Evolutionary conservation across 441 rosid genomes (phyloP).

Genomic region (Adansonia rubrostipa): DNA sequence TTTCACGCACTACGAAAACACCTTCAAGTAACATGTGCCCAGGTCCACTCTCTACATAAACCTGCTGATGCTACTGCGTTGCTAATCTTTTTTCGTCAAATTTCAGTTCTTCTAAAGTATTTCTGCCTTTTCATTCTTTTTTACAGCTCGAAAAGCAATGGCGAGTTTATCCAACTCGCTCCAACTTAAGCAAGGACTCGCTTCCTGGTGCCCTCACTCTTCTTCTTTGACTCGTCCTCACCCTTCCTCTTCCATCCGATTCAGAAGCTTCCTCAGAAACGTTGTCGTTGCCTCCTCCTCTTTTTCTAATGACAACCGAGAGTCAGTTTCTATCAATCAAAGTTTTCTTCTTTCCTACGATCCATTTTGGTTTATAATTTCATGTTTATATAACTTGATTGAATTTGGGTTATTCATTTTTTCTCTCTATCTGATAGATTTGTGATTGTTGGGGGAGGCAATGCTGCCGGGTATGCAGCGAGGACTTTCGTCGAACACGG

Average conservation of each 20-base stretch:
- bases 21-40: slow-evolving; percentile 42
- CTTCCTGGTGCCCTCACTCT: slow-evolving; percentile 57
- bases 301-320: slow-evolving; percentile 83
- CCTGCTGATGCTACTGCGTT: slow-evolving; percentile 1
- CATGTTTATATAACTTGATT: background rate
- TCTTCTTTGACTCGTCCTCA: slow-evolving; percentile 51
- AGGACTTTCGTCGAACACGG: slow-evolving; percentile 86
- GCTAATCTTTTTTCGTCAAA: slow-evolving; percentile 14
- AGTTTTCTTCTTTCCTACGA: background rate
- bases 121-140: background rate
- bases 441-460: slow-evolving; percentile 95
- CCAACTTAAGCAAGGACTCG: slow-evolving; percentile 59
- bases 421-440: slow-evolving; percentile 41
- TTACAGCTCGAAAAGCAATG: slow-evolving; percentile 63
- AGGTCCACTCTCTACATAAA: slow-evolving; percentile 41
- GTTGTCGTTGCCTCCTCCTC: slow-evolving; percentile 60
- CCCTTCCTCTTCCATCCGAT: slow-evolving; percentile 45
- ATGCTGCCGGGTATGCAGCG: slow-evolving; percentile 96
- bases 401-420: slow-evolving; percentile 15
- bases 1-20: background rate
- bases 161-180: slow-evolving; percentile 54
- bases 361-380: background rate
- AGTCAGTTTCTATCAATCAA: slow-evolving; percentile 47
- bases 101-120: slow-evolving; percentile 26
- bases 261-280: slow-evolving; percentile 46